Conservation (phyloP, 352 stramenopile genomes). For the Elongisporangium prolatum region DNA sequence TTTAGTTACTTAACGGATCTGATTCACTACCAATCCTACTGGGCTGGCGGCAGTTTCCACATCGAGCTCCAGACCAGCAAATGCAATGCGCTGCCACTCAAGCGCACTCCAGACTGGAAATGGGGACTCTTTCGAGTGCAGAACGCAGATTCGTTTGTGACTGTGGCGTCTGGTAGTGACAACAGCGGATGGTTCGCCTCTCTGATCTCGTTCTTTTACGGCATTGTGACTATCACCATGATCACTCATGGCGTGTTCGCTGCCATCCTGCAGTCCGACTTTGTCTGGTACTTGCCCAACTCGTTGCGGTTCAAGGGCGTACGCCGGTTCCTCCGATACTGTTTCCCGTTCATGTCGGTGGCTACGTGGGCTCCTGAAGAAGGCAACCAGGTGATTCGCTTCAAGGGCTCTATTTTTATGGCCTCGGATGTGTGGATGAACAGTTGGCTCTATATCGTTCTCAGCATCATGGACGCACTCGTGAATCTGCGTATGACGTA, state of each 20-base stretch:
- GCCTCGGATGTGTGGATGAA: conserved; percentile 65
- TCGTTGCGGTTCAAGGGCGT: conserved; percentile 28
- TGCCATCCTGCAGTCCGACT: conserved; percentile 26
- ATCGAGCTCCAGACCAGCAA: conserved; percentile 53
- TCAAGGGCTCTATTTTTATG: conserved; percentile 47
- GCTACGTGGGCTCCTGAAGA: conserved; percentile 29
- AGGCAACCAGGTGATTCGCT: conserved; percentile 32
- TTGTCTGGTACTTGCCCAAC: conserved; percentile 38
- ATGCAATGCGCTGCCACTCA: conserved; percentile 31
- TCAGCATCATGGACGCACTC: conserved; percentile 51
- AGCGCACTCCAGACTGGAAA: conserved; percentile 37
- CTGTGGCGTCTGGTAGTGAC: conserved; percentile 37
- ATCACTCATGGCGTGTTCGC: conserved; percentile 45
- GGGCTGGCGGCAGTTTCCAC: conserved; percentile 42
- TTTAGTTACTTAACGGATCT: conserved; percentile 61
- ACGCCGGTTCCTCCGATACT: conserved; percentile 21
- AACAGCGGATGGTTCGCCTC: conserved; percentile 35
- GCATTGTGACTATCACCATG: conserved; percentile 40
- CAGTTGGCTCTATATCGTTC: conserved; percentile 58
- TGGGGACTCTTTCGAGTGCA: conserved; percentile 47
- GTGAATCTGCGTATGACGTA: conserved; percentile 47
- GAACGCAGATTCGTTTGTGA: conserved; percentile 26
- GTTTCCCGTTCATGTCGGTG: conserved; percentile 43
- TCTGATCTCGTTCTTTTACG: conserved; percentile 34
- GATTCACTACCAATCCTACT: conserved; percentile 52